Evolutionary conservation across 2,329 filamentous ascomycete species (phyloP).

Genomic region (Diaporthe nobilis): DNA sequence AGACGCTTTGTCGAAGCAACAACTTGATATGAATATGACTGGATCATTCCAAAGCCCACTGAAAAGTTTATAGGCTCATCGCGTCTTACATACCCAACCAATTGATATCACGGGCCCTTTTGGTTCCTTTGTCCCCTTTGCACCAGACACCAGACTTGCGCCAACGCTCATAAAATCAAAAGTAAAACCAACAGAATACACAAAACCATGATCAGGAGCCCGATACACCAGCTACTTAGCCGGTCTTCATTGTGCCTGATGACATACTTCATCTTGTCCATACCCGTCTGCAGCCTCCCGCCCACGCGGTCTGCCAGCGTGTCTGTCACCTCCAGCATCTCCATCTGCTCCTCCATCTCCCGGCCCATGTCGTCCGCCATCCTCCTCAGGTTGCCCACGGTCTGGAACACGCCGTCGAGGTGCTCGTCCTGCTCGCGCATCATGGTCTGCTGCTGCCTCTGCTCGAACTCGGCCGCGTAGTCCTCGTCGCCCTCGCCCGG

Average conservation of each 20-base stretch:
- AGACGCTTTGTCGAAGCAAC: neutral
- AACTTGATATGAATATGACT: slow-evolving; percentile 25
- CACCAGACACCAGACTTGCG: slow-evolving; percentile 12
- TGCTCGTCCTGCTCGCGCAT: slow-evolving; percentile 96
- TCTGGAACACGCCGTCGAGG: slow-evolving; percentile 91
- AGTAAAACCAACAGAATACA: slow-evolving; percentile 89
- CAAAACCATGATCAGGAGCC: slow-evolving; percentile 86
- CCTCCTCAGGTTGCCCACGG: slow-evolving; percentile 88
- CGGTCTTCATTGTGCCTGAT: slow-evolving; percentile 92
- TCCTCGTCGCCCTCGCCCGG: slow-evolving; percentile 65
- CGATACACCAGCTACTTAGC: slow-evolving; percentile 92
- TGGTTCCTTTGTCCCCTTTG: slow-evolving; percentile 3
- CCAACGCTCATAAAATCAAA: slow-evolving; percentile 65
- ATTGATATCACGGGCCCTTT: slow-evolving; percentile 20
- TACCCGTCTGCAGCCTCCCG: slow-evolving; percentile 85
- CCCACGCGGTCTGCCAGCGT: slow-evolving; percentile 88
- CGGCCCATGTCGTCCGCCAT: slow-evolving; percentile 97
- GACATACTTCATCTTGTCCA: slow-evolving; percentile 88
- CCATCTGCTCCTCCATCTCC: slow-evolving; percentile 93
- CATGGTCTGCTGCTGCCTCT: slow-evolving; percentile 90
- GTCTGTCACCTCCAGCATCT: slow-evolving; percentile 90
- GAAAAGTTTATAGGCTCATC: neutral
- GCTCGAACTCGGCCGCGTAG: slow-evolving; percentile 86
- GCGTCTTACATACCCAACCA: slow-evolving; percentile 14
- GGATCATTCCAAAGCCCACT: slow-evolving; percentile 17